Evolutionary conservation across 805 yeast genomes (phyloP).

Genomic region (Saturnispora kantuleensis): DNA sequence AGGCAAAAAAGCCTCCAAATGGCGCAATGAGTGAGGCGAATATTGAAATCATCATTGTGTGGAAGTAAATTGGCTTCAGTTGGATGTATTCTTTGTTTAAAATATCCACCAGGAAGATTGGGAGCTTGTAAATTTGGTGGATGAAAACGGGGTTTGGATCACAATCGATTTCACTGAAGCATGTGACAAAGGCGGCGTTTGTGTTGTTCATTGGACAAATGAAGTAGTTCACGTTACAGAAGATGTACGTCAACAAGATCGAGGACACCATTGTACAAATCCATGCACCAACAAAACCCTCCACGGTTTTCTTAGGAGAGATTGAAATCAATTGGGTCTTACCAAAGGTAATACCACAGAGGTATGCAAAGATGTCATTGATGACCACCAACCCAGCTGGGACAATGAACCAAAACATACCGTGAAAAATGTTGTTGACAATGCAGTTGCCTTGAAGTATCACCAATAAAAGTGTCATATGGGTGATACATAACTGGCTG

Average conservation of each 20-base stretch:
- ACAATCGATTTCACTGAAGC: constrained; percentile 57
- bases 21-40: constrained; percentile 97
- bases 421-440: constrained; percentile 79
- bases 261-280: constrained; percentile 76
- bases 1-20: constrained; percentile 96
- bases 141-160: constrained; percentile 84
- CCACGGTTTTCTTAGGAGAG: constrained; percentile 95
- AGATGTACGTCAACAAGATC: constrained; percentile 49
- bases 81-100: constrained; percentile 37
- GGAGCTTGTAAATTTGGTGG: constrained; percentile 69
- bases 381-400: constrained; percentile 89
- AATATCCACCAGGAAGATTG: constrained; percentile 48
- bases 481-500: constrained; percentile 87
- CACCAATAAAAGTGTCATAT: constrained; percentile 82
- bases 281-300: constrained; percentile 98
- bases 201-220: constrained; percentile 68
- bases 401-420: constrained; percentile 87
- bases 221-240: constrained; percentile 61
- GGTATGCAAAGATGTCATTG: constrained; percentile 91
- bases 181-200: constrained; percentile 26
- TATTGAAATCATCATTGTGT: constrained; percentile 75
- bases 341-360: constrained; percentile 96
- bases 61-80: constrained; percentile 83
- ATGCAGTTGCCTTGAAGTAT: constrained; percentile 92
- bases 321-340: constrained; percentile 84